phyloP scores from a whole-genome alignment of 169 alveolate genomes.

The Plasmodium berghei region DNA sequence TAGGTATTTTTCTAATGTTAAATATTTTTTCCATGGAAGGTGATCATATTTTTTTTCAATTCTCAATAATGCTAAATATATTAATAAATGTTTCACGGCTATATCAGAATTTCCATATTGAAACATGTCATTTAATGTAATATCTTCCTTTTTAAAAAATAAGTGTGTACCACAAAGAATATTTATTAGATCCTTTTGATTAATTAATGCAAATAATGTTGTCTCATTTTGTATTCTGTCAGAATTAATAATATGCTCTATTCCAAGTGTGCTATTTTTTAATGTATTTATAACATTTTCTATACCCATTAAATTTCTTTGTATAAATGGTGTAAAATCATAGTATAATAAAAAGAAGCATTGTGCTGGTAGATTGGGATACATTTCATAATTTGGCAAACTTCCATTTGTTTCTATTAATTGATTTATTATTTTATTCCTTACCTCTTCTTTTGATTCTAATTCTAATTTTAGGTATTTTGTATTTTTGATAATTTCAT shows the following conservation, averaged over 20 bases:
- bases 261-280: conserved; percentile 4
- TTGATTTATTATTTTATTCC: conserved; percentile 12
- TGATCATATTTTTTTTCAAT: conserved; percentile 41
- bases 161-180: conserved; percentile 61
- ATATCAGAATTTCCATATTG: conserved; percentile 3
- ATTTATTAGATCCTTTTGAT: conserved; percentile 32
- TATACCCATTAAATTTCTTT: conserved; percentile 39
- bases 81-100: conserved; percentile 40
- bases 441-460: conserved; percentile 39
- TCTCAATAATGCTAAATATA: conserved; percentile 42
- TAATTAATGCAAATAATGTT: conserved; percentile 31
- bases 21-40: conserved; percentile 51
- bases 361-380: conserved; percentile 51
- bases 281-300: conserved; percentile 22
- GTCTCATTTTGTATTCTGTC: conserved; percentile 8
- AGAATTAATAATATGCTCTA: conserved; percentile 4
- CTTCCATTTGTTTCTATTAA: conserved; percentile 13
- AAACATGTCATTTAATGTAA: conserved; percentile 35
- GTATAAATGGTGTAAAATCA: conserved; percentile 37
- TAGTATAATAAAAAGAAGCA: conserved; percentile 51
- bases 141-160: conserved; percentile 64
- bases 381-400: conserved; percentile 26
- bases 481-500: conserved; percentile 46
- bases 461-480: conserved; percentile 30
- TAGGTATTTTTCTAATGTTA: conserved; percentile 50